Percentiles rank a stretch among this genome's conserved stretches.
Conservation (phyloP, 805 yeast genomes). For the Candida ipomoeae region DNA sequence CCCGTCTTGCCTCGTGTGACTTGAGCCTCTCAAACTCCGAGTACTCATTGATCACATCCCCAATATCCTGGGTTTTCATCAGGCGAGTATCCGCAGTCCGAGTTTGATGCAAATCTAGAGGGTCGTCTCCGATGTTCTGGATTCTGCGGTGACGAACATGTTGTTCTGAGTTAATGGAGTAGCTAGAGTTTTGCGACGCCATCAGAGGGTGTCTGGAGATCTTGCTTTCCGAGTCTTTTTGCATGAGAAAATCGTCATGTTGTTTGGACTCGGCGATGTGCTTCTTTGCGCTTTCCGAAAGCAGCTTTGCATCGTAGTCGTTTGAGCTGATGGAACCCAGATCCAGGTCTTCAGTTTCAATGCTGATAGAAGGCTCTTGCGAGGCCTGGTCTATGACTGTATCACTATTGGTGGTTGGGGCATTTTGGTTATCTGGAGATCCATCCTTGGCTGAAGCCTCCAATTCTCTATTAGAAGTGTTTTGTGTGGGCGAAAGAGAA, state of each 20-base stretch:
- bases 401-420: background rate
- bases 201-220: slow-evolving; percentile 6
- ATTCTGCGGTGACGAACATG: slow-evolving; percentile 1
- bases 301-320: background rate
- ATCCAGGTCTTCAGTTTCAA: background rate
- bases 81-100: slow-evolving; percentile 24
- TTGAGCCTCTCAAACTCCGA: slow-evolving; percentile 42
- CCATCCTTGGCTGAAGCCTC: background rate
- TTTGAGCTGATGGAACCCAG: slow-evolving; percentile 2
- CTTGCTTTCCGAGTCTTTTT: slow-evolving; percentile 7
- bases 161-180: background rate
- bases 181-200: background rate
- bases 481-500: background rate
- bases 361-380: background rate
- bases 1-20: slow-evolving; percentile 13
- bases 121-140: slow-evolving; percentile 2
- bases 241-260: slow-evolving; percentile 21
- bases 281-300: background rate
- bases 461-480: background rate
- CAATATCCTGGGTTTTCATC: slow-evolving; percentile 31
- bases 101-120: slow-evolving; percentile 3
- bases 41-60: slow-evolving; percentile 40
- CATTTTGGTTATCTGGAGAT: background rate
- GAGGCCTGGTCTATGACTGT: background rate
- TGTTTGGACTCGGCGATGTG: slow-evolving; percentile 10